Evolutionary conservation across 2,329 filamentous ascomycete species (phyloP).

Genomic region (Laburnicola sp.): DNA sequence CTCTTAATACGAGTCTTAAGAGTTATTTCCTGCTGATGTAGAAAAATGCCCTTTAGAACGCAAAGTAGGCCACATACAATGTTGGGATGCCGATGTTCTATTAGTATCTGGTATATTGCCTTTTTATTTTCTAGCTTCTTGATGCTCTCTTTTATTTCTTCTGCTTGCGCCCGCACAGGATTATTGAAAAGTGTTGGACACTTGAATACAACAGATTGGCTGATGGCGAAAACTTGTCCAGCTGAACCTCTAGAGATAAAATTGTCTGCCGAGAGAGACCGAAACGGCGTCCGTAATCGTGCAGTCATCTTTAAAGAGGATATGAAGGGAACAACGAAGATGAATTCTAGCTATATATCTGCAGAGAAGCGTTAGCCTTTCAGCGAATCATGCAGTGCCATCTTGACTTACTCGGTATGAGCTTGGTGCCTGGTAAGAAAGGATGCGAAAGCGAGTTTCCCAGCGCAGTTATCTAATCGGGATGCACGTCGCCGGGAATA

Average conservation of each 20-base stretch:
- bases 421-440: too few species aligned
- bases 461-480: too few species aligned
- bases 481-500: too few species aligned
- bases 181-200: slow-evolving; percentile 7
- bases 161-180: slow-evolving; percentile 2
- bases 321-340: too few species aligned
- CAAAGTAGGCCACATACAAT: slow-evolving; percentile 7
- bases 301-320: not conserved
- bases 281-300: slow-evolving; percentile 10
- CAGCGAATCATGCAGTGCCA: not conserved
- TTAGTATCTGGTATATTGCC: slow-evolving; percentile 5
- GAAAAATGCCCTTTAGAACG: slow-evolving; percentile 4
- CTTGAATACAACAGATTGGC: slow-evolving; percentile 7
- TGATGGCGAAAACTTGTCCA: slow-evolving; percentile 8
- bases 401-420: too few species aligned
- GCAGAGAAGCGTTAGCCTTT: not conserved
- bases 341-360: not conserved
- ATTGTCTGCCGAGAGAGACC: slow-evolving; percentile 5
- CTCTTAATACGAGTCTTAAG: slow-evolving; percentile 5
- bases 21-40: slow-evolving; percentile 9
- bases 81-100: slow-evolving; percentile 10
- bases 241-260: slow-evolving; percentile 8
- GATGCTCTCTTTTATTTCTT: slow-evolving; percentile 8
- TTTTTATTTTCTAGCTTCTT: slow-evolving; percentile 9
- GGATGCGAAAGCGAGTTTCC: too few species aligned